Conservation (phyloP, 2,329 filamentous ascomycete species). For the Hirsutella rhossiliensis region DNA sequence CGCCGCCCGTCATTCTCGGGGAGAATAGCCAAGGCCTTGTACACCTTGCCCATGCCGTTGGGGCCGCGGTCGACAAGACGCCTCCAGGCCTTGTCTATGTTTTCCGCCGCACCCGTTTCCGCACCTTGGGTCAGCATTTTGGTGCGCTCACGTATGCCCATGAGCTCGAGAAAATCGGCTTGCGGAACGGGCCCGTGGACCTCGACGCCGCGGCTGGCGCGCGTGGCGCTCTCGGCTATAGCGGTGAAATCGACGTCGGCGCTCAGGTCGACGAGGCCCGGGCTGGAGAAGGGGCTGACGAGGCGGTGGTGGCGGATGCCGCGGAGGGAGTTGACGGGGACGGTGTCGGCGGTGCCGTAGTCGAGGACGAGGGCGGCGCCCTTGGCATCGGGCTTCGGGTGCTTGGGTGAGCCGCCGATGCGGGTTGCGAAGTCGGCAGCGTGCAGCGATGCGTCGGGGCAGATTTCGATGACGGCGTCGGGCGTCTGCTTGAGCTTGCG, state of each 20-base stretch:
- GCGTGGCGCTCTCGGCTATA: slow-evolving; percentile 68
- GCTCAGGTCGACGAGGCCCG: slow-evolving; percentile 77
- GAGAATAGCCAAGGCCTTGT: slow-evolving; percentile 85
- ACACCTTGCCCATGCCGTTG: slow-evolving; percentile 85
- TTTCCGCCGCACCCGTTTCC: slow-evolving; percentile 36
- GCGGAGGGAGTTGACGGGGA: slow-evolving; percentile 81
- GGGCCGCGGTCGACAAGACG: slow-evolving; percentile 73
- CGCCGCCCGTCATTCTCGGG: slow-evolving; percentile 65
- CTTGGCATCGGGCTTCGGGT: slow-evolving; percentile 49
- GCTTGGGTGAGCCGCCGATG: slow-evolving; percentile 56
- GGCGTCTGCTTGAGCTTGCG: slow-evolving; percentile 54
- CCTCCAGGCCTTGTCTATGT: slow-evolving; percentile 64
- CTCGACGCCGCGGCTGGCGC: slow-evolving; percentile 68
- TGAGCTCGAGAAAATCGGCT: slow-evolving; percentile 60
- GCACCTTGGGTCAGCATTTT: slow-evolving; percentile 46
- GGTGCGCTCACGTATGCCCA: slow-evolving; percentile 76
- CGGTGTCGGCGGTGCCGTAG: slow-evolving; percentile 68
- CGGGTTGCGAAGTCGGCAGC: slow-evolving; percentile 69
- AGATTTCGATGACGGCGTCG: slow-evolving; percentile 74
- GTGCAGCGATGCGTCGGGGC: slow-evolving; percentile 74
- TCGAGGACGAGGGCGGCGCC: slow-evolving; percentile 93
- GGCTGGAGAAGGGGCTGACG: slow-evolving; percentile 67
- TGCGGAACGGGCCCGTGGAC: slow-evolving; percentile 89
- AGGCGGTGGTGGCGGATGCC: slow-evolving; percentile 70
- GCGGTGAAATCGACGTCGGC: slow-evolving; percentile 90